Conservation (phyloP, 371 early-diverging fungal genomes). For the Lichtheimia ornata region DNA sequence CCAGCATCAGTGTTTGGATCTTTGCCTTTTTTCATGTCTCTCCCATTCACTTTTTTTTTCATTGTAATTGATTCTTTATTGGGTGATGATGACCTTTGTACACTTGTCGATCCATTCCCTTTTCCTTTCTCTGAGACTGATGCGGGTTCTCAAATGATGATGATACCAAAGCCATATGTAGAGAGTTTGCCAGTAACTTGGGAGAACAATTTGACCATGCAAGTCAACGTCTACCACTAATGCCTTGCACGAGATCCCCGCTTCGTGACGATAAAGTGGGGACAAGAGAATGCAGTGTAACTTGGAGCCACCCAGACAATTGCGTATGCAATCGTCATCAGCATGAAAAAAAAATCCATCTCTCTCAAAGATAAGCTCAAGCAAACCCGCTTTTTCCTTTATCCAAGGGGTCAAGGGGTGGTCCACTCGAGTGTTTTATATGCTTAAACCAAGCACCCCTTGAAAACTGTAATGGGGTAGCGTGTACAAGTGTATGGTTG, state of each 20-base stretch:
- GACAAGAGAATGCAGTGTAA: constrained; percentile 1
- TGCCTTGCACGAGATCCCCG: constrained; percentile 1
- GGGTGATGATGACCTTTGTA: too few species aligned
- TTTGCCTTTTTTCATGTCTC: too few species aligned
- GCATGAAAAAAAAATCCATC: not conserved
- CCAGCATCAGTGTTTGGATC: too few species aligned
- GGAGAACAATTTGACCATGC: too few species aligned
- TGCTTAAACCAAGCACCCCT: not conserved
- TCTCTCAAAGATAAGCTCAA: too few species aligned
- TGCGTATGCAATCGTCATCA: constrained; percentile 1
- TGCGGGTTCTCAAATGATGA: not conserved
- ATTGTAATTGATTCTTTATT: too few species aligned
- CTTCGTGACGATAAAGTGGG: not conserved
- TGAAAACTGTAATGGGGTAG: not conserved
- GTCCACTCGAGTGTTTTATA: not conserved
- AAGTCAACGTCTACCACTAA: not conserved
- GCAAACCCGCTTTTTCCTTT: too few species aligned
- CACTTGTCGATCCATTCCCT: not conserved
- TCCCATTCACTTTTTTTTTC: too few species aligned
- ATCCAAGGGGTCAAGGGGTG: not conserved
- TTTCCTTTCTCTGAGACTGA: not conserved
- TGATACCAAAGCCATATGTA: not conserved
- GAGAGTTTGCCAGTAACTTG: not conserved
- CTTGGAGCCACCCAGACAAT: not conserved
- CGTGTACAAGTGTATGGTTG: not conserved